Percentiles rank a stretch among this genome's conserved stretches.
Conservation (phyloP, 495 filamentous ascomycete species). For the Letharia columbiana region DNA sequence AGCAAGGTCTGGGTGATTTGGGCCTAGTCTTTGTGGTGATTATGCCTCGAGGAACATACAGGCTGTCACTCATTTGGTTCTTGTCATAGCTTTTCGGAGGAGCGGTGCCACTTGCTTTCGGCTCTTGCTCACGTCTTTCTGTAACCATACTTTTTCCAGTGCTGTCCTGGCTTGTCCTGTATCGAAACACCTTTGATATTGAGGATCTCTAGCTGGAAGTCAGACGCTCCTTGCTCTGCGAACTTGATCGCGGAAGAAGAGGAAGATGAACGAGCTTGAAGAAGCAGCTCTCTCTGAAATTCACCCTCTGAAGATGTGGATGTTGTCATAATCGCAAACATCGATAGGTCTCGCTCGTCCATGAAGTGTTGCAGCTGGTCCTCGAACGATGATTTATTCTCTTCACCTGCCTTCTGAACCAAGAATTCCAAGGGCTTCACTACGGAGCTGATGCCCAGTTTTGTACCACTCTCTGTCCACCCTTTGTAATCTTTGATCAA, state of each 20-base stretch:
- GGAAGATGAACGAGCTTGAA: constrained; percentile 48
- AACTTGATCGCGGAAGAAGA: constrained; percentile 47
- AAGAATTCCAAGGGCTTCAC: constrained; percentile 60
- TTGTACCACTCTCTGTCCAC: constrained; percentile 55
- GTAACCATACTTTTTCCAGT: constrained; percentile 49
- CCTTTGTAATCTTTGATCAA: constrained; percentile 89
- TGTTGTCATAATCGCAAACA: constrained; percentile 73
- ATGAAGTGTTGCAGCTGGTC: constrained; percentile 47
- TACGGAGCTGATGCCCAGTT: constrained; percentile 66
- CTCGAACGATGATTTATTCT: constrained; percentile 38
- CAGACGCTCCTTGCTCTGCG: constrained; percentile 34
- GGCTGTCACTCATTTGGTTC: neutral
- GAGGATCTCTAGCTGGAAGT: constrained; percentile 53
- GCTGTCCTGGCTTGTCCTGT: constrained; percentile 27
- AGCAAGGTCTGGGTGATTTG: neutral
- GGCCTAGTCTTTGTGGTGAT: neutral
- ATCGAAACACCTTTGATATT: constrained; percentile 27
- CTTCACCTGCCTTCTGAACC: constrained; percentile 44
- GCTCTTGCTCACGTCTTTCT: constrained; percentile 58
- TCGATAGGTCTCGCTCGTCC: constrained; percentile 46
- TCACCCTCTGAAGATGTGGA: constrained; percentile 41
- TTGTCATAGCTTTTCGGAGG: constrained; percentile 53
- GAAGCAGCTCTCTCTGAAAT: constrained; percentile 66
- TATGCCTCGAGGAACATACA: neutral
- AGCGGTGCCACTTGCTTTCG: constrained; percentile 86